Conservation (phyloP, 345 rosid species). For the Syzygium aqueum region DNA sequence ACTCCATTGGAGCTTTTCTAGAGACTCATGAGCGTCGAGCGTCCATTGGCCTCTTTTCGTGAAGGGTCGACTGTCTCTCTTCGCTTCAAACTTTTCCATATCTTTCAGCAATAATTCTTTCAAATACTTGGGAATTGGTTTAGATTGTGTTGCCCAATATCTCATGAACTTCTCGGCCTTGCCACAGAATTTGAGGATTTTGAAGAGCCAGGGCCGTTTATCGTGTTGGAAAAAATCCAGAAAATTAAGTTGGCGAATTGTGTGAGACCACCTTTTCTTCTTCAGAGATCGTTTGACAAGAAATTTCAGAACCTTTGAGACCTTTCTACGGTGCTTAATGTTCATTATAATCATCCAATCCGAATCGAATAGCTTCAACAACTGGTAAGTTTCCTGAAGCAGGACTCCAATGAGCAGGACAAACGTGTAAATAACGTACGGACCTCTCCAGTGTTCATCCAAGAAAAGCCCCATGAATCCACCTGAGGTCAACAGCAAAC, state of each 20-base stretch:
- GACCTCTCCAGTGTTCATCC: not conserved
- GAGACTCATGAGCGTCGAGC: not conserved
- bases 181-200: not conserved
- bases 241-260: not conserved
- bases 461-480: not conserved
- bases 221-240: not conserved
- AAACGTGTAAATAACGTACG: not conserved
- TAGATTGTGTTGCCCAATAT: not conserved
- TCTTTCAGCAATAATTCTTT: not conserved
- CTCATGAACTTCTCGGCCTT: not conserved
- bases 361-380: not conserved
- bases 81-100: not conserved
- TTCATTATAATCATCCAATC: not conserved
- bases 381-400: not conserved
- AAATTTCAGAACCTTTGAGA: no score
- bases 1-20: conserved; percentile 3
- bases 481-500: not conserved
- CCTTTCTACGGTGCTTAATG: not conserved
- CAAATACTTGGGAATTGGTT: not conserved
- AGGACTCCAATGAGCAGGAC: not conserved
- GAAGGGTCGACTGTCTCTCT: not conserved
- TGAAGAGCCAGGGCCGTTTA: not conserved
- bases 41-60: conserved; percentile 8
- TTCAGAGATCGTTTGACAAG: not conserved
- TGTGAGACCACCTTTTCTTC: not conserved